Evolutionary conservation across 2,329 filamentous ascomycete genomes (phyloP).

Genomic region (Aureobasidium sp.): DNA sequence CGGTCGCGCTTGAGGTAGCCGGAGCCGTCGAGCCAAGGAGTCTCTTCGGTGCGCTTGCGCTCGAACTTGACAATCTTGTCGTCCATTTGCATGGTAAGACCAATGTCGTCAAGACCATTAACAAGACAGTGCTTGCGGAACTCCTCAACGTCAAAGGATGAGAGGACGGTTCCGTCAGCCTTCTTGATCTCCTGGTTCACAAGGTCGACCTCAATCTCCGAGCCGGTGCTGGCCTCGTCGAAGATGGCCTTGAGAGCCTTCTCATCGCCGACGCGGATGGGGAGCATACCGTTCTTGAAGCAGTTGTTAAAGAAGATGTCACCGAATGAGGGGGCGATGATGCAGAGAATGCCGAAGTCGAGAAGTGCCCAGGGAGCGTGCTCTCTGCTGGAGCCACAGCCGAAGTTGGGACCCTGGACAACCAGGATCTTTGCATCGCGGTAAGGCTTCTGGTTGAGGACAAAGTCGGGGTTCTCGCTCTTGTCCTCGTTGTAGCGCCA

Average conservation of each 20-base stretch:
- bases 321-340: slow-evolving; percentile 81
- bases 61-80: slow-evolving; percentile 84
- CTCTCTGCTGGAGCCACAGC: slow-evolving; percentile 86
- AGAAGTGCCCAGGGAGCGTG: slow-evolving; percentile 96
- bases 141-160: slow-evolving; percentile 78
- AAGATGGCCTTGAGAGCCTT: slow-evolving; percentile 62
- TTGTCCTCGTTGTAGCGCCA: slow-evolving; percentile 67
- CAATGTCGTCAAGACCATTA: slow-evolving; percentile 93
- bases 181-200: slow-evolving; percentile 77
- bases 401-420: slow-evolving; percentile 88
- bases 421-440: slow-evolving; percentile 81
- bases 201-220: slow-evolving; percentile 84
- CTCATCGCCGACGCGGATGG: slow-evolving; percentile 66
- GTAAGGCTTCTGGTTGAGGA: slow-evolving; percentile 88
- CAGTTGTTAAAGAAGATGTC: slow-evolving; percentile 99
- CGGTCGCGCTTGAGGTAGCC: slow-evolving; percentile 63
- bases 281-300: slow-evolving; percentile 99
- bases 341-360: slow-evolving; percentile 90
- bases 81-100: slow-evolving; percentile 85
- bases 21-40: slow-evolving; percentile 85
- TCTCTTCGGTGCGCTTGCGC: slow-evolving; percentile 64
- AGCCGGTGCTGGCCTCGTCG: slow-evolving; percentile 68
- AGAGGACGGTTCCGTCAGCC: slow-evolving; percentile 64
- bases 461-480: slow-evolving; percentile 69
- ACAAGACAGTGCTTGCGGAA: slow-evolving; percentile 92